Conservation (phyloP, 306 rosid species). For the Hippophae tibetana region DNA sequence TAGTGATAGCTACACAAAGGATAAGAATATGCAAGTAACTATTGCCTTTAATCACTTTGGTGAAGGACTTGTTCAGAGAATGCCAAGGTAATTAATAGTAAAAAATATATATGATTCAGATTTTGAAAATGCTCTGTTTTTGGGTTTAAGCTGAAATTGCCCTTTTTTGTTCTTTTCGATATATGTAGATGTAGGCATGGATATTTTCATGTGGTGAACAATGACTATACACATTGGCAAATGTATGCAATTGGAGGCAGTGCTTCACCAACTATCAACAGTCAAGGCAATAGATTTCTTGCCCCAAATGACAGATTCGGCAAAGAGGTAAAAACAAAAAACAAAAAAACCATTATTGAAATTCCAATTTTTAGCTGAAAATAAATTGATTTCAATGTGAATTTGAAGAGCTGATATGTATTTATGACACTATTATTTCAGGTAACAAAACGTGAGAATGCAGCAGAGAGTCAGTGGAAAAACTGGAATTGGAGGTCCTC, state of each 20-base stretch:
- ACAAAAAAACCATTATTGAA: background rate
- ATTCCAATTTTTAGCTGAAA: too few species aligned
- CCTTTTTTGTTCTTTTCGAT: background rate
- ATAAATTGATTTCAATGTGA: too few species aligned
- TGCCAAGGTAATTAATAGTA: conserved; percentile 37
- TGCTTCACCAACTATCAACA: conserved; percentile 79
- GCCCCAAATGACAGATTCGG: conserved; percentile 44
- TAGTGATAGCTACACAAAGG: conserved; percentile 55
- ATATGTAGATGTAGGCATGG: conserved; percentile 85
- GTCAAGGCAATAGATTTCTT: conserved; percentile 87
- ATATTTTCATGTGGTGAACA: conserved; percentile 93
- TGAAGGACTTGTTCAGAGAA: conserved; percentile 81
- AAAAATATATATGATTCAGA: background rate
- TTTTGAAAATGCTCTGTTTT: background rate
- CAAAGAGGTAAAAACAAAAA: conserved; percentile 56
- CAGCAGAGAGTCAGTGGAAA: conserved; percentile 55
- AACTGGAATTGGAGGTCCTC: conserved; percentile 86
- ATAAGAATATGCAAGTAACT: conserved; percentile 87
- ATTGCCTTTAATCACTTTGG: conserved; percentile 96
- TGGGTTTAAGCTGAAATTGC: background rate
- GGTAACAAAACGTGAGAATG: conserved; percentile 61
- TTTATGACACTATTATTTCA: conserved; percentile 8
- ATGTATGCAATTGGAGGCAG: conserved; percentile 96
- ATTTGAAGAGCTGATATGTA: background rate
- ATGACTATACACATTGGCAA: conserved; percentile 80